phyloP scores from a whole-genome alignment of 768 basidiomycete genomes.

The Boletus reticulatus region DNA sequence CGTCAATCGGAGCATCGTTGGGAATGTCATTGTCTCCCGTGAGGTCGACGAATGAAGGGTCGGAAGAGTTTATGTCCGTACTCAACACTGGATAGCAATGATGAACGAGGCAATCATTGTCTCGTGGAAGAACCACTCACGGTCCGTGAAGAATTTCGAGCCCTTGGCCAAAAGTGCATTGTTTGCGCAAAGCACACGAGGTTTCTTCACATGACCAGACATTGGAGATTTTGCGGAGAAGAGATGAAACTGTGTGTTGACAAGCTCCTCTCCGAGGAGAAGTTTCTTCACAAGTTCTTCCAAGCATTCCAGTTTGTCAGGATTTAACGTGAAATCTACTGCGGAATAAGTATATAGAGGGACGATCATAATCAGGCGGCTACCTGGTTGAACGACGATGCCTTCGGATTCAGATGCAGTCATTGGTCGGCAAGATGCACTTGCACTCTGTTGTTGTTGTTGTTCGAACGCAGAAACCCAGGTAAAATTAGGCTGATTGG shows the following conservation, averaged over 20 bases:
- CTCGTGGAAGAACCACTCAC: not conserved
- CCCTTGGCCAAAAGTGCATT: conserved; percentile 24
- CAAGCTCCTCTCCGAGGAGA: not conserved
- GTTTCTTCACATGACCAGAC: conserved; percentile 10
- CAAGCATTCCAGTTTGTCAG: conserved; percentile 6
- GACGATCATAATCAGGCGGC: no score
- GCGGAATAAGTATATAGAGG: no score
- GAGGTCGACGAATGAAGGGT: conserved; percentile 15
- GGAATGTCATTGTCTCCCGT: conserved; percentile 9
- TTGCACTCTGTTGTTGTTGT: no score
- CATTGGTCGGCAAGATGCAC: no score
- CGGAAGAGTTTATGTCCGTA: conserved; percentile 8
- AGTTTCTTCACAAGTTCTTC: conserved; percentile 21
- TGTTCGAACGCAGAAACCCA: no score
- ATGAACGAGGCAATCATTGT: not conserved
- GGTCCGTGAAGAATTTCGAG: conserved; percentile 6
- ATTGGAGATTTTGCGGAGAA: conserved; percentile 21
- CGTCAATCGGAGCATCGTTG: conserved; percentile 5
- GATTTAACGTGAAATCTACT: not conserved
- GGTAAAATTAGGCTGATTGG: no score
- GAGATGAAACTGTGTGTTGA: conserved; percentile 26
- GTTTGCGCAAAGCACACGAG: conserved; percentile 27
- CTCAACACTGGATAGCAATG: conserved; percentile 28
- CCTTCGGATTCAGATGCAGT: no score
- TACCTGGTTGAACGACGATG: no score